Evolutionary conservation across 192 early-diverging fungal species (phyloP).

Genomic region (Funneliformis mosseae): DNA sequence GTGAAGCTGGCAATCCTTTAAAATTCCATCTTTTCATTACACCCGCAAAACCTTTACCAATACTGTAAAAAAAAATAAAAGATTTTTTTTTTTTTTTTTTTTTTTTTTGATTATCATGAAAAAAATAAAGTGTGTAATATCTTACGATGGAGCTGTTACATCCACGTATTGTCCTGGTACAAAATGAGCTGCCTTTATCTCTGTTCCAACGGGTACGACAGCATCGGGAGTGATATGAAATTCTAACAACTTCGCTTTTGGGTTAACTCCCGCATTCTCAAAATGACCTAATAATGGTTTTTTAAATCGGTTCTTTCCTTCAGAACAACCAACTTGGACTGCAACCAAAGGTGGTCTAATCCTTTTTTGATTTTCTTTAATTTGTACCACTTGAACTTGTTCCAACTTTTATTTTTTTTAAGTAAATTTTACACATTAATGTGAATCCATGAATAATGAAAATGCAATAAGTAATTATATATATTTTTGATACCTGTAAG

Average conservation of each 20-base stretch:
- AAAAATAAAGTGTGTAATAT: neutral
- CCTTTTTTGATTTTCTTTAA: conserved; percentile 44
- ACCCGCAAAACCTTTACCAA: conserved; percentile 95
- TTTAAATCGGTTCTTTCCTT: conserved; percentile 61
- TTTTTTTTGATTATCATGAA: too few species aligned
- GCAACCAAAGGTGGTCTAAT: conserved; percentile 56
- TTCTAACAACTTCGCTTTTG: conserved; percentile 80
- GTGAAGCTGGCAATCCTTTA: conserved; percentile 87
- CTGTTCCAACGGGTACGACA: conserved; percentile 68
- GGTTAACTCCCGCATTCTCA: conserved; percentile 64
- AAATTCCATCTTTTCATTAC: conserved; percentile 98
- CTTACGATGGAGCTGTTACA: conserved; percentile 79
- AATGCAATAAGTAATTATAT: neutral
- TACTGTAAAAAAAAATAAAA: conserved; percentile 49
- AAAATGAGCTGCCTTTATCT: conserved; percentile 85
- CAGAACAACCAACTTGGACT: conserved; percentile 70
- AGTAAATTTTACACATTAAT: neutral
- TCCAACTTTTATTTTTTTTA: conserved; percentile 58
- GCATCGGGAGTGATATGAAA: conserved; percentile 89
- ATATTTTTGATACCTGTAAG: conserved; percentile 60
- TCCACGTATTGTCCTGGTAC: conserved; percentile 96
- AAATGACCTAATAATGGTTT: conserved; percentile 80
- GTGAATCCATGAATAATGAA: neutral
- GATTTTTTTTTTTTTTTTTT: neutral
- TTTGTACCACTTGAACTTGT: conserved; percentile 67